These are phyloP conservation scores for Dactylellina drechsleri DNA, from an alignment of 2,329 filamentous ascomycete genomes.

Conservation along the genomic window DNA sequence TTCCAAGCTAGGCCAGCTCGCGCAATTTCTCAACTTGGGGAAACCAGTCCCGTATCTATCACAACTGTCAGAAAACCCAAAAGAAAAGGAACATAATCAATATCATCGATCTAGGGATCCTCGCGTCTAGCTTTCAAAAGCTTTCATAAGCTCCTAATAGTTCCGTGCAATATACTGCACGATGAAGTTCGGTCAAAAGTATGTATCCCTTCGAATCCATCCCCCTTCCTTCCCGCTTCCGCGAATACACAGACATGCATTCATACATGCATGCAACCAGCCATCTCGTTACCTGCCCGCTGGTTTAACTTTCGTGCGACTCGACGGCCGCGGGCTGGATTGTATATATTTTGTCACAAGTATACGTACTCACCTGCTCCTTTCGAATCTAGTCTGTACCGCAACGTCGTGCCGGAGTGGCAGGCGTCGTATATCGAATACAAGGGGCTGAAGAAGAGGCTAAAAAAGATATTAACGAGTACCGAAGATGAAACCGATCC, in stretches of 20 bases:
- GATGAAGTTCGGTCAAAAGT: slow-evolving; percentile 75
- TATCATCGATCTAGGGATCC: too few species aligned
- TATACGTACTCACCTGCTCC: slow-evolving; percentile 15
- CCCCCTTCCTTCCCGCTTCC: neutral
- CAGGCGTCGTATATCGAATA: slow-evolving; percentile 86
- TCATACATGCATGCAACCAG: neutral
- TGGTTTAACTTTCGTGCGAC: neutral
- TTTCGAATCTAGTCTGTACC: slow-evolving; percentile 69
- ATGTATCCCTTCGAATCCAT: slow-evolving; percentile 55
- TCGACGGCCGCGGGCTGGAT: too few species aligned
- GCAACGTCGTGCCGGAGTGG: slow-evolving; percentile 89
- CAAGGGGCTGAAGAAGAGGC: slow-evolving; percentile 91
- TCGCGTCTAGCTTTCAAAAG: neutral
- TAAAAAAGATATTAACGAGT: slow-evolving; percentile 78
- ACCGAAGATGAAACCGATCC: slow-evolving; percentile 77
- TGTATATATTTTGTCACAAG: too few species aligned
- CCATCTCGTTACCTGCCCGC: neutral
- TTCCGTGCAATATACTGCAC: slow-evolving; percentile 50
- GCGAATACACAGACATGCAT: neutral
- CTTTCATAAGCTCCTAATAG: neutral
- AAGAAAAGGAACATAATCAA: too few species aligned
- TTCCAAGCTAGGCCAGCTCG: slow-evolving; percentile 10
- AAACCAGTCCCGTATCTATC: slow-evolving; percentile 1
- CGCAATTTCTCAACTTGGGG: neutral
- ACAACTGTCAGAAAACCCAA: neutral